phyloP scores from a whole-genome alignment of 345 rosid species.

The Cardamine occulta region DNA sequence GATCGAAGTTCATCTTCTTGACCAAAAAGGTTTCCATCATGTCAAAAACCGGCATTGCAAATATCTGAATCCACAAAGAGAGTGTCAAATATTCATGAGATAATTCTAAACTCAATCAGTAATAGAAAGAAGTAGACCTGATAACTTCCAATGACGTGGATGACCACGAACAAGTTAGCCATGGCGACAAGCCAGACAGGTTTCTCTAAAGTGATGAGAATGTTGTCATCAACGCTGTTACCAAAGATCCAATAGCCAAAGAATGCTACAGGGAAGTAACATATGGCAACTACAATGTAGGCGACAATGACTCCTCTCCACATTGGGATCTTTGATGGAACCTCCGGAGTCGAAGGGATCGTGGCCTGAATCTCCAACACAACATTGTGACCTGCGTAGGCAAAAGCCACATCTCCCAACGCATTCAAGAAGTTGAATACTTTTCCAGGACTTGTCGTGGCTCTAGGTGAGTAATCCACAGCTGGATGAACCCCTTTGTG shows the following conservation, averaged over 20 bases:
- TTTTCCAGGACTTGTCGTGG: conserved; percentile 44
- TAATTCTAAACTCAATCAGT: not conserved
- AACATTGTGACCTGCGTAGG: conserved; percentile 92
- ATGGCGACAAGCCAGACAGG: conserved; percentile 79
- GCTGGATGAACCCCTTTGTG: conserved; percentile 53
- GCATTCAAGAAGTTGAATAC: conserved; percentile 68
- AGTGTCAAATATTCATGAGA: not conserved
- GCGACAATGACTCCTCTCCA: conserved; percentile 89
- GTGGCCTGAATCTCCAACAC: conserved; percentile 94
- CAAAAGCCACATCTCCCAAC: conserved; percentile 83
- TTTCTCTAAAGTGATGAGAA: conserved; percentile 68
- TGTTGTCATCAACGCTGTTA: conserved; percentile 66
- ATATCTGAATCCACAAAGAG: conserved; percentile 47
- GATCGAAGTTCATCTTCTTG: conserved; percentile 53
- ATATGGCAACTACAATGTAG: conserved; percentile 75
- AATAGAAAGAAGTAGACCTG: conserved; percentile 50
- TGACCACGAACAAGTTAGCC: conserved; percentile 78
- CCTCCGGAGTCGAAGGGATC: conserved; percentile 83
- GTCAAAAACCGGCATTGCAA: conserved; percentile 89
- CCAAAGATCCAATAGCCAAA: conserved; percentile 66
- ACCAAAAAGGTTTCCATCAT: conserved; percentile 75
- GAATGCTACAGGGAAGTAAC: conserved; percentile 88
- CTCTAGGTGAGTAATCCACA: conserved; percentile 60
- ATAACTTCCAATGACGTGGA: conserved; percentile 91
- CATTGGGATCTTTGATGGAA: conserved; percentile 82